These are phyloP conservation scores for Clonostachys byssicola DNA, from an alignment of 2,329 filamentous ascomycete species.

Conservation along the genomic window DNA sequence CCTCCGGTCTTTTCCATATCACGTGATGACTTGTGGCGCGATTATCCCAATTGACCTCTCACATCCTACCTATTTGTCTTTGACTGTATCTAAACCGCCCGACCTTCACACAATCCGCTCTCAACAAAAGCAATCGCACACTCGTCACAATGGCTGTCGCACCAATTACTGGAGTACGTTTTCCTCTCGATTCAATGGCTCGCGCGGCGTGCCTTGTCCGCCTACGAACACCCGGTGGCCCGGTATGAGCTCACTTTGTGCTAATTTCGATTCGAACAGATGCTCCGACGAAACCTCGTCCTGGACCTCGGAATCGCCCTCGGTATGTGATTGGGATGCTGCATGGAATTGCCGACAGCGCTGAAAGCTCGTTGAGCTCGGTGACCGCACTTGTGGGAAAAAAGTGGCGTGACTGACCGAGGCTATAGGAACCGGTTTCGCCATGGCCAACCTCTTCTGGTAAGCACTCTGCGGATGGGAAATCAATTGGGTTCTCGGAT, in stretches of 20 bases:
- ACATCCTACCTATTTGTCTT: no score
- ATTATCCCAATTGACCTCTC: no score
- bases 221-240: conserved; percentile 1
- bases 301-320: conserved; percentile 51
- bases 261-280: conserved; percentile 29
- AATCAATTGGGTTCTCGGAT: neutral
- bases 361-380: no score
- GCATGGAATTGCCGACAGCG: no score
- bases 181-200: conserved; percentile 21
- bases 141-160: conserved; percentile 45
- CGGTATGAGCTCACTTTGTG: conserved; percentile 13
- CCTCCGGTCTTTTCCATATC: no score
- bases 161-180: conserved; percentile 57
- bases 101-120: no score
- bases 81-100: no score
- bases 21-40: no score
- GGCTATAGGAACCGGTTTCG: conserved; percentile 43
- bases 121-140: no score
- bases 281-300: conserved; percentile 57
- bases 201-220: conserved; percentile 2
- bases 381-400: no score
- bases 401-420: no score
- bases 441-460: conserved; percentile 54
- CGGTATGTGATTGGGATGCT: conserved; percentile 34
- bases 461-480: conserved; percentile 27